Evolutionary conservation across 2,329 filamentous ascomycete species (phyloP).

Genomic region (Fusarium anthophilum): DNA sequence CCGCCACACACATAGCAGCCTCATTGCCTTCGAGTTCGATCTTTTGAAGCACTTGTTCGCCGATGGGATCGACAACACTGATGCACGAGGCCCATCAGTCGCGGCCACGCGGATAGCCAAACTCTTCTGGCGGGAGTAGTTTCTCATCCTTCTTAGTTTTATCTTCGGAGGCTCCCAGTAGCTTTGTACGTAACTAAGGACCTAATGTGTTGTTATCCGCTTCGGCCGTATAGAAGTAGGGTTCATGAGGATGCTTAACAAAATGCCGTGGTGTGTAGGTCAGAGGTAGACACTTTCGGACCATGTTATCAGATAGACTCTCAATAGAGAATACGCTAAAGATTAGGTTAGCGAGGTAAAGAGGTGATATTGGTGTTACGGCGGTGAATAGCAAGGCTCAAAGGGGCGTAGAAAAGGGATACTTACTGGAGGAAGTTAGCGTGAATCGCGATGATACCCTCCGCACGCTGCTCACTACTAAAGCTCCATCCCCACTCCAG

Average conservation of each 20-base stretch:
- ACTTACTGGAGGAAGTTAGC: not conserved
- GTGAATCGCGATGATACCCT: slow-evolving; percentile 90
- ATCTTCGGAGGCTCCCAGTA: too few species aligned
- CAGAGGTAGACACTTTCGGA: slow-evolving; percentile 87
- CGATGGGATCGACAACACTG: slow-evolving; percentile 89
- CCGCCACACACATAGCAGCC: slow-evolving; percentile 84
- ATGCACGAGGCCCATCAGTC: slow-evolving; percentile 98
- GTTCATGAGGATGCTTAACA: slow-evolving; percentile 84
- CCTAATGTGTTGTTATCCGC: slow-evolving; percentile 91
- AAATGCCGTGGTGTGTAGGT: slow-evolving; percentile 91
- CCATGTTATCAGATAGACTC: slow-evolving; percentile 82
- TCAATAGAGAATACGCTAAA: slow-evolving; percentile 72
- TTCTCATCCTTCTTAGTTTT: too few species aligned
- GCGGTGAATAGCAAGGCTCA: fast-evolving
- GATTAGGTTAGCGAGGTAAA: not conserved
- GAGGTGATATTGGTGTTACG: fast-evolving
- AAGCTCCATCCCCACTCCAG: slow-evolving; percentile 97
- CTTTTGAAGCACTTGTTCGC: slow-evolving; percentile 74
- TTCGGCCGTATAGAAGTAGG: slow-evolving; percentile 93
- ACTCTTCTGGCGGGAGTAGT: slow-evolving; percentile 78
- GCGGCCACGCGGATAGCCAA: slow-evolving; percentile 84
- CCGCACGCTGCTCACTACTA: slow-evolving; percentile 89
- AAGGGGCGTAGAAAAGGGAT: fast-evolving
- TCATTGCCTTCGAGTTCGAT: slow-evolving; percentile 90
- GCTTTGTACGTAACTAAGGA: slow-evolving; percentile 73